Conservation (phyloP, 2,329 filamentous ascomycete species). For the Xylariales sp. region DNA sequence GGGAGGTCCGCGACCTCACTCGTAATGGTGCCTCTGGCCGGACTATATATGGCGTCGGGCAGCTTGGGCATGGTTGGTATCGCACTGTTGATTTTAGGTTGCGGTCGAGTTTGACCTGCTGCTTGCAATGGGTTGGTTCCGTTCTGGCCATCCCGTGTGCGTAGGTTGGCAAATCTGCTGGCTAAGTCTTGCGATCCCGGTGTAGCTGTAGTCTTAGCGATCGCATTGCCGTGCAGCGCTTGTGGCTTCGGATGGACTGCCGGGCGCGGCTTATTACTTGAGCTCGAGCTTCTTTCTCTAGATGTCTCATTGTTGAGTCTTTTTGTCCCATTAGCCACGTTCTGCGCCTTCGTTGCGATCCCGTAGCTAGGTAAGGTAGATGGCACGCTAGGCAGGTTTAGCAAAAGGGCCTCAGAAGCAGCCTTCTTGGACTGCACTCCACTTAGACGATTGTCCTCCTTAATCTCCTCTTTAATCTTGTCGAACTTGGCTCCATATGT, state of each 20-base stretch:
- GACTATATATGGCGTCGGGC: slow-evolving; percentile 73
- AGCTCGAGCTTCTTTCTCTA: slow-evolving; percentile 1
- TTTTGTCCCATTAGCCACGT: not conserved
- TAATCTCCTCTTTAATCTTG: slow-evolving; percentile 54
- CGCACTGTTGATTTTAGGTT: slow-evolving; percentile 45
- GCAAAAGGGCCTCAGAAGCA: slow-evolving; percentile 9
- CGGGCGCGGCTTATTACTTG: slow-evolving; percentile 33
- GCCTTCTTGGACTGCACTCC: slow-evolving; percentile 45
- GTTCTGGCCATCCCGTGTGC: slow-evolving; percentile 36
- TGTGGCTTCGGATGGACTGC: slow-evolving; percentile 63
- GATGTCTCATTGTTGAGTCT: not conserved
- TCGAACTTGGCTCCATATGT: slow-evolving; percentile 47
- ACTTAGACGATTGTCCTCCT: slow-evolving; percentile 58
- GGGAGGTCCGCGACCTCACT: slow-evolving; percentile 62
- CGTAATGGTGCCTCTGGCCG: slow-evolving; percentile 67
- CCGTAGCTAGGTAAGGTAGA: slow-evolving; percentile 8
- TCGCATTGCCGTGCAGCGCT: slow-evolving; percentile 57
- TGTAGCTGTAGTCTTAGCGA: slow-evolving; percentile 35
- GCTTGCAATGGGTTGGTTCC: slow-evolving; percentile 49
- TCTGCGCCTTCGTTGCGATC: not conserved
- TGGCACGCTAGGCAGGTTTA: slow-evolving; percentile 15
- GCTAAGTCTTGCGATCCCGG: slow-evolving; percentile 43
- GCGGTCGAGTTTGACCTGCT: slow-evolving; percentile 38
- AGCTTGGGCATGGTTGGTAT: slow-evolving; percentile 60
- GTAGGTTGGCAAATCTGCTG: slow-evolving; percentile 53